Evolutionary conservation across 805 yeast genomes (phyloP).

Genomic region (Candida germanica): DNA sequence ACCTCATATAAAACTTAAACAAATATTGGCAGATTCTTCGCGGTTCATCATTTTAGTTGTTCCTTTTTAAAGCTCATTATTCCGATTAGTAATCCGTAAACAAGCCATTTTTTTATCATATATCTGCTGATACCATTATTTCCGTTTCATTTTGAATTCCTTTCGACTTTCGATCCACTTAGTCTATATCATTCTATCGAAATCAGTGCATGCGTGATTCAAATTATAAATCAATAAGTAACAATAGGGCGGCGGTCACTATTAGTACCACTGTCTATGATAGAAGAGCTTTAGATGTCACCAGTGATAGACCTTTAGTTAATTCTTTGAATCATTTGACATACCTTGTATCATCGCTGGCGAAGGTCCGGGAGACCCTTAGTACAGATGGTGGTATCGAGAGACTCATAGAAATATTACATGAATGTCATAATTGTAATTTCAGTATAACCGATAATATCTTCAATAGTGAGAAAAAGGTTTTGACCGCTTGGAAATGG

Average conservation of each 20-base stretch:
- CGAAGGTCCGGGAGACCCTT: slow-evolving; percentile 86
- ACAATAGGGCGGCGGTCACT: slow-evolving; percentile 88
- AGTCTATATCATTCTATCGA: too few species aligned
- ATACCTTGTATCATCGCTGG: slow-evolving; percentile 78
- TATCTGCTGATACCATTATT: neutral
- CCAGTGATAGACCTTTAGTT: slow-evolving; percentile 84
- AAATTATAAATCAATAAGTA: slow-evolving; percentile 71
- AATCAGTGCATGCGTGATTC: slow-evolving; percentile 89
- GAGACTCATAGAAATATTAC: slow-evolving; percentile 77
- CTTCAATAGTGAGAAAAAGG: slow-evolving; percentile 39
- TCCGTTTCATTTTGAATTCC: neutral
- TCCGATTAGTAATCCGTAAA: neutral
- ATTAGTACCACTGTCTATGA: slow-evolving; percentile 88
- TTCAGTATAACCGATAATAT: slow-evolving; percentile 28
- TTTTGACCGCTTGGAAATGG: slow-evolving; percentile 95
- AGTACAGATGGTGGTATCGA: slow-evolving; percentile 90
- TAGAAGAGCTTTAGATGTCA: slow-evolving; percentile 86
- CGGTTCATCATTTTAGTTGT: too few species aligned
- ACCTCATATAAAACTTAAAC: too few species aligned
- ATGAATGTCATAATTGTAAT: slow-evolving; percentile 61
- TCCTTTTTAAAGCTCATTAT: too few species aligned
- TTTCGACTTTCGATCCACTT: neutral
- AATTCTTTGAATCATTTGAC: slow-evolving; percentile 89
- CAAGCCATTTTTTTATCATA: neutral
- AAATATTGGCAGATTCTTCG: too few species aligned